Conservation (phyloP, 2,329 filamentous ascomycete genomes). For the Fusarium secorum region DNA sequence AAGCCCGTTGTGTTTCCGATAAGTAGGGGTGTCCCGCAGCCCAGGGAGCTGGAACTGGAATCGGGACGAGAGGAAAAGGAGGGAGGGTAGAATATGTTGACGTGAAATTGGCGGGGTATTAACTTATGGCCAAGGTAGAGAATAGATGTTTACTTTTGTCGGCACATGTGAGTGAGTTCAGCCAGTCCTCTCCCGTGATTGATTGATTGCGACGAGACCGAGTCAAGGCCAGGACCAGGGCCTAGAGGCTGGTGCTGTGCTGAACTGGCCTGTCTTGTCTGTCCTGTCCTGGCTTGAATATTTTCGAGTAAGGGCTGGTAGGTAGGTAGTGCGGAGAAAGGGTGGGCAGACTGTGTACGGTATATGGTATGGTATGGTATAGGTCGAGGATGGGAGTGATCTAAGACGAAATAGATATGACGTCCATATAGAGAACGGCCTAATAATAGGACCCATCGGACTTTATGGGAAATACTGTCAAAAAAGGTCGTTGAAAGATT, state of each 20-base stretch:
- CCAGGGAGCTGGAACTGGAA: constrained; percentile 7
- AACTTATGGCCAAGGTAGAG: constrained; percentile 3
- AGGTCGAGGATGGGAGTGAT: neutral
- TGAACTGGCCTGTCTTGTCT: neutral
- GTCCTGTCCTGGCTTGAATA: neutral
- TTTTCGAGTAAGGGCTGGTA: neutral
- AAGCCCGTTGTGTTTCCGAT: constrained; percentile 33
- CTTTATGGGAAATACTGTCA: constrained; percentile 2
- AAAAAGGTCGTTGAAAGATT: constrained; percentile 6
- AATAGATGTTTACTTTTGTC: constrained; percentile 5
- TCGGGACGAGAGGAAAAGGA: constrained; percentile 2
- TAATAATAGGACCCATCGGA: neutral
- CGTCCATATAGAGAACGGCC: neutral
- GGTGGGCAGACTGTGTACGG: constrained; percentile 3
- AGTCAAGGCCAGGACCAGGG: constrained; percentile 22
- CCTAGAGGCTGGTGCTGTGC: neutral
- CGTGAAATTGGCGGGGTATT: constrained; percentile 27
- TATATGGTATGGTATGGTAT: neutral
- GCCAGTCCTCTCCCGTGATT: constrained; percentile 13
- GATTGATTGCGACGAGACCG: constrained; percentile 20
- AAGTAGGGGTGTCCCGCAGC: constrained; percentile 25
- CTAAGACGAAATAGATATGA: neutral
- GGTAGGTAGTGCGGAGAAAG: constrained; percentile 7
- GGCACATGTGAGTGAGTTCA: constrained; percentile 27
- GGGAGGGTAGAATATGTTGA: neutral